Conservation (phyloP, 768 basidiomycete species). For the Lentinula edodes region DNA sequence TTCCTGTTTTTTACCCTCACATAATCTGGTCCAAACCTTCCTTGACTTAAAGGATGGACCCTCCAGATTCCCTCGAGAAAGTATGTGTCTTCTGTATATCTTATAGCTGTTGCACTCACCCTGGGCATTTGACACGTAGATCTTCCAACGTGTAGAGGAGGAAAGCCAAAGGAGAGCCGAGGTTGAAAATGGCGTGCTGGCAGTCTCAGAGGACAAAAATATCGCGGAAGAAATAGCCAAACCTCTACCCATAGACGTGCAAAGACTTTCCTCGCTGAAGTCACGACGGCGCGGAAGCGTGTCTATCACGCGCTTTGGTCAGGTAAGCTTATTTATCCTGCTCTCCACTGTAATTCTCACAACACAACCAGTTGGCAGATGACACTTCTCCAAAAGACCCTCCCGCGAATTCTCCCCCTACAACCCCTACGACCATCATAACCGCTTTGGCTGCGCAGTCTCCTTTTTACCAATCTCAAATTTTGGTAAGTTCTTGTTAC, state of each 20-base stretch:
- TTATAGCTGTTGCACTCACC: neutral
- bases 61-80: constrained; percentile 7
- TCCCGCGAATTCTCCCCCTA: constrained; percentile 17
- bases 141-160: constrained; percentile 53
- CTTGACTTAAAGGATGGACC: neutral
- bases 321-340: constrained; percentile 30
- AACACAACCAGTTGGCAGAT: constrained; percentile 12
- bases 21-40: no score
- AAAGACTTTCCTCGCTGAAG: constrained; percentile 19
- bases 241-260: constrained; percentile 16
- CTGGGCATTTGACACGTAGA: constrained; percentile 27
- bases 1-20: neutral
- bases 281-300: constrained; percentile 43
- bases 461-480: constrained; percentile 42
- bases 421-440: constrained; percentile 27
- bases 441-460: constrained; percentile 39
- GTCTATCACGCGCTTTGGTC: constrained; percentile 56
- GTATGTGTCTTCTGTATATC: neutral
- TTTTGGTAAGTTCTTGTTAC: constrained; percentile 11
- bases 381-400: constrained; percentile 14
- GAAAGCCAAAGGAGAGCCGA: constrained; percentile 48
- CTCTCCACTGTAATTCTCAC: constrained; percentile 7
- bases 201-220: constrained; percentile 5
- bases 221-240: neutral
- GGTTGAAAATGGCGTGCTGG: constrained; percentile 18